Evolutionary conservation across 192 early-diverging fungal genomes (phyloP).

Genomic region (Podila horticola): DNA sequence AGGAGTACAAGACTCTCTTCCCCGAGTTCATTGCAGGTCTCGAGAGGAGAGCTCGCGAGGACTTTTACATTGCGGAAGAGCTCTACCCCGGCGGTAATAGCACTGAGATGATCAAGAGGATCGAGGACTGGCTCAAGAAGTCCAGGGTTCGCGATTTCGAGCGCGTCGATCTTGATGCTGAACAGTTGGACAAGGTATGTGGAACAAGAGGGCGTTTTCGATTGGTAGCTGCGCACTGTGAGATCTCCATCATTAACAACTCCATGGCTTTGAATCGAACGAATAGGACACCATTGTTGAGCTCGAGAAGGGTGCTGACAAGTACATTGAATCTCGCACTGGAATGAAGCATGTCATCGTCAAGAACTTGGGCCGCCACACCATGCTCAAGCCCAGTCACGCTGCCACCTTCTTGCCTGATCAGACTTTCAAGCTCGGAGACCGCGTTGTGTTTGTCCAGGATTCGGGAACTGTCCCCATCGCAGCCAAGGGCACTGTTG

Average conservation of each 20-base stretch:
- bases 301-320: conserved; percentile 68
- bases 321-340: conserved; percentile 49
- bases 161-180: conserved; percentile 67
- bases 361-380: conserved; percentile 61
- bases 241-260: conserved; percentile 1
- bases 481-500: conserved; percentile 85
- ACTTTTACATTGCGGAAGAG: conserved; percentile 71
- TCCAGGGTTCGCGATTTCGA: conserved; percentile 72
- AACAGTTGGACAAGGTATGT: conserved; percentile 72
- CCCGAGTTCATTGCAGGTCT: conserved; percentile 63
- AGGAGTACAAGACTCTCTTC: conserved; percentile 71
- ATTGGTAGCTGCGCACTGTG: neutral
- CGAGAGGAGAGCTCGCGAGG: conserved; percentile 51
- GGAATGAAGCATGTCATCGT: conserved; percentile 57
- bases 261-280: neutral
- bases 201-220: neutral
- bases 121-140: conserved; percentile 74
- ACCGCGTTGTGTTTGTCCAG: conserved; percentile 82
- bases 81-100: conserved; percentile 62
- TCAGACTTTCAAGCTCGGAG: conserved; percentile 88
- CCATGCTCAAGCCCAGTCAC: conserved; percentile 84
- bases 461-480: conserved; percentile 82
- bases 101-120: conserved; percentile 56
- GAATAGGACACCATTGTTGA: conserved; percentile 62
- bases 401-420: conserved; percentile 72